Conservation (phyloP, 83 land plant genomes). For the Isoetes engelmannii region DNA sequence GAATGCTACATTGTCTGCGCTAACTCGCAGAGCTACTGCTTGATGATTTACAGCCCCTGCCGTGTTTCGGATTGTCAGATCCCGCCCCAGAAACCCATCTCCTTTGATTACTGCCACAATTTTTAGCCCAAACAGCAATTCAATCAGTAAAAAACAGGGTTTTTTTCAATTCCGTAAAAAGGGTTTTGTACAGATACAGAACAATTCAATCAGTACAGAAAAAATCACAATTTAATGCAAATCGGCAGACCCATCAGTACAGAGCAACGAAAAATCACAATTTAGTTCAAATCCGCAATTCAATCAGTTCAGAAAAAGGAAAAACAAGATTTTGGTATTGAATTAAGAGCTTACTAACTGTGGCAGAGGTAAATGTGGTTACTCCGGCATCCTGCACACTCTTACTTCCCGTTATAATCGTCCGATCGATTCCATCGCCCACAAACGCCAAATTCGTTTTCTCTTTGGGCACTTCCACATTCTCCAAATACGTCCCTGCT, state of each 20-base stretch:
- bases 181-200: too few species aligned
- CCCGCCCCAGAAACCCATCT: constrained; percentile 33
- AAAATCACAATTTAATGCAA: too few species aligned
- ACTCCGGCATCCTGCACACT: constrained; percentile 44
- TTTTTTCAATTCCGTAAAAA: neutral
- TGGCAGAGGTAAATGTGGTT: constrained; percentile 57
- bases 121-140: neutral
- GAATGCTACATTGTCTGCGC: constrained; percentile 24
- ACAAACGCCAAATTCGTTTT: constrained; percentile 45
- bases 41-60: constrained; percentile 45
- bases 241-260: too few species aligned
- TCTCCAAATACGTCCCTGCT: constrained; percentile 43
- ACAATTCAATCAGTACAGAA: too few species aligned
- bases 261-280: too few species aligned
- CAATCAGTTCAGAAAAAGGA: too few species aligned
- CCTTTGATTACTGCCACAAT: constrained; percentile 24
- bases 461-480: constrained; percentile 26
- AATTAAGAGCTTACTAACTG: constrained; percentile 29
- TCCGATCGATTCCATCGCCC: constrained; percentile 51
- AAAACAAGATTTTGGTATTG: neutral
- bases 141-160: neutral
- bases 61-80: constrained; percentile 36
- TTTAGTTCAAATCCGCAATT: too few species aligned
- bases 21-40: constrained; percentile 32
- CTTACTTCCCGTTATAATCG: constrained; percentile 47